A percentile compares a stretch with the other conserved stretches of the same genome.
Evolutionary conservation across 768 basidiomycete genomes (phyloP).

Genomic region (Suillus alpinus): DNA sequence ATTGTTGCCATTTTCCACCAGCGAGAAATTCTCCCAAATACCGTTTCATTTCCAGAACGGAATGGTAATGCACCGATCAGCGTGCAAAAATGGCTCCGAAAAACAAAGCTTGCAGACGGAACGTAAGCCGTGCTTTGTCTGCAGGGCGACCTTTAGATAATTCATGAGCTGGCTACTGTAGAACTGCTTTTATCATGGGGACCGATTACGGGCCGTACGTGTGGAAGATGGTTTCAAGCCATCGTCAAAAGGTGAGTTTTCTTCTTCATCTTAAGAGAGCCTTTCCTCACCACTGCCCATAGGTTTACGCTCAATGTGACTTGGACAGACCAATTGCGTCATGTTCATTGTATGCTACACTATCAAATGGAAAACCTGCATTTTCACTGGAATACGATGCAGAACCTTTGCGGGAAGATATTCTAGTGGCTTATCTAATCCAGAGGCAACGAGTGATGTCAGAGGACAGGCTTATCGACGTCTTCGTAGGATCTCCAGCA

Average conservation of each 20-base stretch:
- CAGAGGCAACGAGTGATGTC: slow-evolving; percentile 23
- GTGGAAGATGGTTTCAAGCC: slow-evolving; percentile 24
- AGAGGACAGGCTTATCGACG: slow-evolving; percentile 24
- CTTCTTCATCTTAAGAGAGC: not conserved
- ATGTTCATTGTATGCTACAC: slow-evolving; percentile 15
- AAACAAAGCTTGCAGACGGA: slow-evolving; percentile 20
- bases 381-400: slow-evolving; percentile 20
- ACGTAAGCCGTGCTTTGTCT: slow-evolving; percentile 16
- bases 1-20: slow-evolving; percentile 24
- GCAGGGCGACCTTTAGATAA: not conserved
- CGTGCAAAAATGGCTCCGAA: slow-evolving; percentile 28
- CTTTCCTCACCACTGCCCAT: not conserved
- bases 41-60: slow-evolving; percentile 24
- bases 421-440: slow-evolving; percentile 26
- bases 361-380: slow-evolving; percentile 13
- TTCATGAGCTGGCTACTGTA: not conserved
- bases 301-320: slow-evolving; percentile 26
- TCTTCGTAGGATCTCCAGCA: slow-evolving; percentile 20
- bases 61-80: slow-evolving; percentile 7
- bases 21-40: slow-evolving; percentile 25
- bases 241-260: slow-evolving; percentile 20
- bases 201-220: slow-evolving; percentile 23
- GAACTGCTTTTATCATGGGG: slow-evolving; percentile 18
- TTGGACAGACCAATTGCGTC: slow-evolving; percentile 21
- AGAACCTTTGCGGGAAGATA: slow-evolving; percentile 29